These are phyloP conservation scores for Nicotiana benthamiana DNA, from an alignment of 257 asterid genomes.

Conservation along the genomic window DNA sequence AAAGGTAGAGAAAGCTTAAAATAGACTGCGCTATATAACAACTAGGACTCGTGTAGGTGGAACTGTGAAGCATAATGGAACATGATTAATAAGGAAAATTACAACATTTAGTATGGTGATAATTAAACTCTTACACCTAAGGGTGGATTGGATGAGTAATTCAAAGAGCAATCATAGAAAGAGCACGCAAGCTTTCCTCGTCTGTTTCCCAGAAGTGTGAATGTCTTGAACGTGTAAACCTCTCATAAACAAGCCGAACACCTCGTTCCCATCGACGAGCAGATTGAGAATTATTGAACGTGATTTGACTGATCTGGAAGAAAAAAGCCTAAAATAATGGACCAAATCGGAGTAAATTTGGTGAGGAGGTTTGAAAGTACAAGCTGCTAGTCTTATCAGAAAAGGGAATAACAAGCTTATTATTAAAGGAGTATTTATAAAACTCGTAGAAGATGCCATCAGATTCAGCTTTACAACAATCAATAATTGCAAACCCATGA, in stretches of 20 bases:
- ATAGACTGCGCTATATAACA: too few relatives aligned
- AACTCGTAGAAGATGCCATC: constrained; percentile 5
- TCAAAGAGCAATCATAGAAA: constrained; percentile 49
- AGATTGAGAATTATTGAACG: constrained; percentile 7
- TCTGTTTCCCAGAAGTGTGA: constrained; percentile 18
- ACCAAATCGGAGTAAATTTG: constrained; percentile 20
- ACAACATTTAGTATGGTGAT: neutral
- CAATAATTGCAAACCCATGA: constrained; percentile 35
- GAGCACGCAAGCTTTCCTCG: constrained; percentile 44
- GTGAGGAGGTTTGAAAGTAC: constrained; percentile 31
- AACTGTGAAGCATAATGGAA: neutral
- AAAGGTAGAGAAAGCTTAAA: too few relatives aligned
- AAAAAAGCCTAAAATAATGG: constrained; percentile 31
- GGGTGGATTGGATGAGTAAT: too few relatives aligned
- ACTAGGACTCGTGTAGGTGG: neutral
- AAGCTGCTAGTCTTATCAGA: constrained; percentile 17
- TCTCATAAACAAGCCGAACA: constrained; percentile 36
- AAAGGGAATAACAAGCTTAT: neutral
- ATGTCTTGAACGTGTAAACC: constrained; percentile 30
- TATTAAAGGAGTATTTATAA: constrained; percentile 19
- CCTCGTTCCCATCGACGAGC: constrained; percentile 44
- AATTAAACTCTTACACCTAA: neutral
- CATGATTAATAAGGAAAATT: neutral
- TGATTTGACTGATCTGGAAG: constrained; percentile 50
- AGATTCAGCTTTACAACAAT: constrained; percentile 38